phyloP scores from a whole-genome alignment of 139 green algal genomes.

The Pseudopediastrum boryanum region DNA sequence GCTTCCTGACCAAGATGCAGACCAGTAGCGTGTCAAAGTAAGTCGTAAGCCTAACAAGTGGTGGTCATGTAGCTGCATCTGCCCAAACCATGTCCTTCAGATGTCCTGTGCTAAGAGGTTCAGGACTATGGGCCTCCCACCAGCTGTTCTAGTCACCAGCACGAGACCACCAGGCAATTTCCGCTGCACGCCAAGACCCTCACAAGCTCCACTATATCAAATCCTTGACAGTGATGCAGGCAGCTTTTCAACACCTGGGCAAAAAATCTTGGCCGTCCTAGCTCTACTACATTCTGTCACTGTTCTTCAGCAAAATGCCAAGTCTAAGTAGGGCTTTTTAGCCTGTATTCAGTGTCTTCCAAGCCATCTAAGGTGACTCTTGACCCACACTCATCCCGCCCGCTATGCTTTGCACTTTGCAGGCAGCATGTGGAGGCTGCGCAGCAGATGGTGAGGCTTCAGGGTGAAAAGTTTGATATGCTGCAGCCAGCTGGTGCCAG shows the following conservation, averaged over 20 bases:
- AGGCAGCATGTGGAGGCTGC: slow-evolving; percentile 51
- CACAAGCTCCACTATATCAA: too few relatives aligned
- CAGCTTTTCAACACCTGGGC: not conserved
- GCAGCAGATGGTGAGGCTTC: slow-evolving; percentile 42
- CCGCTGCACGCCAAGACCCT: too few relatives aligned
- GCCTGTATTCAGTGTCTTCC: not conserved
- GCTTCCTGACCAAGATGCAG: slow-evolving; percentile 34
- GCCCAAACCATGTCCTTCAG: too few relatives aligned
- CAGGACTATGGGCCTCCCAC: too few relatives aligned
- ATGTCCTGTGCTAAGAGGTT: too few relatives aligned
- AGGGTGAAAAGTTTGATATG: slow-evolving; percentile 51
- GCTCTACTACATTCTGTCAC: not conserved
- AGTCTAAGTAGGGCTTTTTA: not conserved
- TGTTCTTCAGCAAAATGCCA: not conserved
- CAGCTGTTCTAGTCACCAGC: too few relatives aligned
- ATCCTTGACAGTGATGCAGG: not conserved
- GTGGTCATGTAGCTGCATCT: too few relatives aligned
- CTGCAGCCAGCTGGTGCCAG: slow-evolving; percentile 36
- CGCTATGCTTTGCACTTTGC: not conserved
- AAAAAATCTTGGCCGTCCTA: not conserved
- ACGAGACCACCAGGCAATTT: too few relatives aligned
- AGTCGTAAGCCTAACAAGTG: not conserved
- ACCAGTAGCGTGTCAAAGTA: slow-evolving; percentile 44
- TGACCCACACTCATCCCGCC: not conserved
- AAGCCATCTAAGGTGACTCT: not conserved